A percentile compares a stretch with the other conserved stretches of the same genome.
These are phyloP conservation scores for Athelia psychrophila DNA, from an alignment of 1,284 basidiomycete genomes.

Conservation along the genomic window DNA sequence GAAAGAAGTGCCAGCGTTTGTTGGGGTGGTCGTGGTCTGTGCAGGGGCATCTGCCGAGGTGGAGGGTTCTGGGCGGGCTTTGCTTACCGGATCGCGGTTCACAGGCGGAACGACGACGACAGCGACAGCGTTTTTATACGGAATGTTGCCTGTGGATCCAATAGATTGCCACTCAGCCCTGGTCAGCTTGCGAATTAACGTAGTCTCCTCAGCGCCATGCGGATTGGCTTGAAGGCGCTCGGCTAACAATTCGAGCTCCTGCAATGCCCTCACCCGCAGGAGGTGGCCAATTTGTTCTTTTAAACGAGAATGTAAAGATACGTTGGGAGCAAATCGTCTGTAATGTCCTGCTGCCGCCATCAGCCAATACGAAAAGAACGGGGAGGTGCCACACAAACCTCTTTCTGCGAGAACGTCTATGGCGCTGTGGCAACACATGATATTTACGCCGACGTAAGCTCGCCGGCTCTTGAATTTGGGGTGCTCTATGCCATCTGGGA, in stretches of 20 bases:
- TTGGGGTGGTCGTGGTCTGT: constrained; percentile 18
- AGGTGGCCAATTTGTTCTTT: constrained; percentile 56
- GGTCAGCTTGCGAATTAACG: constrained; percentile 59
- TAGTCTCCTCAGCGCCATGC: constrained; percentile 17
- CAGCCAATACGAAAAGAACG: constrained; percentile 7
- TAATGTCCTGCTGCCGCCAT: constrained; percentile 21
- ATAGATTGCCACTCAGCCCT: constrained; percentile 53
- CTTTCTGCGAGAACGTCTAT: constrained; percentile 32
- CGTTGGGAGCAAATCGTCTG: constrained; percentile 25
- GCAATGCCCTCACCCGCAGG: constrained; percentile 66
- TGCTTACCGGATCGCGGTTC: constrained; percentile 51
- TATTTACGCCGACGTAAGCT: constrained; percentile 44
- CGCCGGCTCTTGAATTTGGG: constrained; percentile 49
- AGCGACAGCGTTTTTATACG: constrained; percentile 53
- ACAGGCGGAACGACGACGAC: constrained; percentile 69
- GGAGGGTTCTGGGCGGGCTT: constrained; percentile 37
- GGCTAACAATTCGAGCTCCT: constrained; percentile 63
- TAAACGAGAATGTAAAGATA: constrained; percentile 38
- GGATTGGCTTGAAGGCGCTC: constrained; percentile 34
- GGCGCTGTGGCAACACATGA: constrained; percentile 54
- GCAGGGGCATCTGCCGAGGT: constrained; percentile 36
- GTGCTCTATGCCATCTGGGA: constrained; percentile 71
- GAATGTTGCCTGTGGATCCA: constrained; percentile 43
- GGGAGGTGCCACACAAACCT: constrained; percentile 25
- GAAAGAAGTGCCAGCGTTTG: constrained; percentile 7